phyloP scores from a whole-genome alignment of 176 grass and related monocot genomes.

The Aechmea fasciata region DNA sequence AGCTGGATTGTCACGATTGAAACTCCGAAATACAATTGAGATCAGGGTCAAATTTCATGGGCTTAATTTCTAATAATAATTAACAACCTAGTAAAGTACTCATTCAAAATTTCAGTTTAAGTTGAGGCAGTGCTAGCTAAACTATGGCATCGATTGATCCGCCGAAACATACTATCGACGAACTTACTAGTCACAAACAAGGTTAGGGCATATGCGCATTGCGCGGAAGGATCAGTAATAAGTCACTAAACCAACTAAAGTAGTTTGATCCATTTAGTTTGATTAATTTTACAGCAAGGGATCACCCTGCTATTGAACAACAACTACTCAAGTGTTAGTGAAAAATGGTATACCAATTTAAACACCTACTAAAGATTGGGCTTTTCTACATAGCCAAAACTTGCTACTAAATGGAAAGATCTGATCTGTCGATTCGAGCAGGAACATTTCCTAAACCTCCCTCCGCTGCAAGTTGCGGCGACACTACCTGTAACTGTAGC shows the following conservation, averaged over 20 bases:
- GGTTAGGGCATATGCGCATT: slow-evolving; percentile 15
- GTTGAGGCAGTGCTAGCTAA: slow-evolving; percentile 1
- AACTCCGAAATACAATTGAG: too few species aligned
- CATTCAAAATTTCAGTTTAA: background rate
- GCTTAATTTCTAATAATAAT: too few species aligned
- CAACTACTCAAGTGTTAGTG: slow-evolving; percentile 29
- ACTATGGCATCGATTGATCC: slow-evolving; percentile 14
- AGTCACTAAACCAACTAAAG: background rate
- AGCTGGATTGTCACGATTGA: too few species aligned
- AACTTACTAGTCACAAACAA: slow-evolving; percentile 13
- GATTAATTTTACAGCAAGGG: slow-evolving; percentile 38
- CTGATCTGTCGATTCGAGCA: slow-evolving; percentile 26
- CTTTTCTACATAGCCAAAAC: slow-evolving; percentile 48
- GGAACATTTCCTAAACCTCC: slow-evolving; percentile 38
- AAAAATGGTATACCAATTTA: slow-evolving; percentile 35
- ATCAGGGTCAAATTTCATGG: too few species aligned
- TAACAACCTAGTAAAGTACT: too few species aligned
- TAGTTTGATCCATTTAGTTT: background rate
- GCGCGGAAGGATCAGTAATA: slow-evolving; percentile 10
- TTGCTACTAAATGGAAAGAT: slow-evolving; percentile 57
- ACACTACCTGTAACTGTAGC: slow-evolving; percentile 29
- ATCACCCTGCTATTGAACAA: slow-evolving; percentile 86
- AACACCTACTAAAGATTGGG: slow-evolving; percentile 27
- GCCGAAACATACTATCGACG: background rate
- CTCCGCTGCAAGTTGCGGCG: slow-evolving; percentile 21